Conservation (phyloP, 2,329 filamentous ascomycete species). For the Stachybotrys echinatus region DNA sequence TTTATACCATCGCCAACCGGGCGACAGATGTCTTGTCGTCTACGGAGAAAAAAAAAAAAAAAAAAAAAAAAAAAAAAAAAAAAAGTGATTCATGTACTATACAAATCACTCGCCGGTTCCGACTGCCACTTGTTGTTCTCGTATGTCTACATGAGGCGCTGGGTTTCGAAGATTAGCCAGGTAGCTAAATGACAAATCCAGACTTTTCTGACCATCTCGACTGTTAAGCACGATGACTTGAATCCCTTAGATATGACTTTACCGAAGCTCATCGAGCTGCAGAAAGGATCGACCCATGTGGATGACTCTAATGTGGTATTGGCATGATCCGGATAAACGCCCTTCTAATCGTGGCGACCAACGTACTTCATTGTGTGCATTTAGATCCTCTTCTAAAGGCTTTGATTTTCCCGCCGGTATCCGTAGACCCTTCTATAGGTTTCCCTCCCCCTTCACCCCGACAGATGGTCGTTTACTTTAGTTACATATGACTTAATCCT, state of each 20-base stretch:
- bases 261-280: no score
- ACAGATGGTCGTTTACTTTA: neutral
- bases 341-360: neutral
- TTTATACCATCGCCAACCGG: no score
- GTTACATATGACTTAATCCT: constrained; percentile 39
- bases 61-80: no score
- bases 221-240: no score
- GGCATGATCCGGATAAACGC: neutral
- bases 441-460: no score
- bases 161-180: neutral
- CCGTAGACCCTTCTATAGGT: no score
- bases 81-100: neutral
- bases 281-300: neutral
- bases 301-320: neutral
- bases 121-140: no score
- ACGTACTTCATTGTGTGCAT: neutral
- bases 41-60: no score
- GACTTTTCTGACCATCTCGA: no score
- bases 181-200: neutral
- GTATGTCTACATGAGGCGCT: neutral
- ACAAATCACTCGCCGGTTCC: neutral
- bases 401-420: neutral
- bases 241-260: no score
- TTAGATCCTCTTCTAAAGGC: neutral
- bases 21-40: no score